phyloP scores from a whole-genome alignment of 2,329 filamentous ascomycete species.

The Stachybotrys echinatus region DNA sequence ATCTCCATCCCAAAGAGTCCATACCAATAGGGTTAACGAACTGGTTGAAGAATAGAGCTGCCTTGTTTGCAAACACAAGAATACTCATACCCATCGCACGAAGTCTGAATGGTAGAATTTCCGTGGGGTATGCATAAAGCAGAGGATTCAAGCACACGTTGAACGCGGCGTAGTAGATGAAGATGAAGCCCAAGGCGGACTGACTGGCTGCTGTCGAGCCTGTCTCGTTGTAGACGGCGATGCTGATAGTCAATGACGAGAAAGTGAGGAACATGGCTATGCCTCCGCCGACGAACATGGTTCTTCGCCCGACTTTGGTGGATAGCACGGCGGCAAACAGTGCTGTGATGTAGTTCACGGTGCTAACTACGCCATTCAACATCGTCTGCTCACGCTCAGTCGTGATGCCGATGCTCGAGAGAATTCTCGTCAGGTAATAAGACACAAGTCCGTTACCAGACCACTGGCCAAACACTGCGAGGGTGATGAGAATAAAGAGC shows the following conservation, averaged over 20 bases:
- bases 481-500: constrained; percentile 20
- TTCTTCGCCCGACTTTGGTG: not conserved
- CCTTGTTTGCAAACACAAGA: not conserved
- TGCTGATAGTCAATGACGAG: constrained; percentile 22
- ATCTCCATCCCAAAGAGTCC: constrained; percentile 2
- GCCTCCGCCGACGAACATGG: not conserved
- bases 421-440: constrained; percentile 33
- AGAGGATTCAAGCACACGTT: constrained; percentile 15
- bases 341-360: constrained; percentile 23
- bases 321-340: constrained; percentile 23
- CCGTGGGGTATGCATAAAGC: constrained; percentile 12
- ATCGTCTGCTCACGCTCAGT: constrained; percentile 25
- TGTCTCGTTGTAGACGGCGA: constrained; percentile 21
- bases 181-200: constrained; percentile 20
- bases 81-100: constrained; percentile 11
- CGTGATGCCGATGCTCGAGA: constrained; percentile 33
- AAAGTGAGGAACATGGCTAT: not conserved
- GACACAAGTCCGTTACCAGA: constrained; percentile 22
- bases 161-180: constrained; percentile 31
- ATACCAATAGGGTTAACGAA: constrained; percentile 7
- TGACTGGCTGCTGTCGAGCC: constrained; percentile 12
- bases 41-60: constrained; percentile 10
- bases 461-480: constrained; percentile 24
- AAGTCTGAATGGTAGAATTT: constrained; percentile 18
- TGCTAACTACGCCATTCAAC: constrained; percentile 19